Evolutionary conservation across 75 land plant genomes (phyloP), one percentile per base, ranked within the genome.

Genomic region (Selaginella tamariscina): DNA sequence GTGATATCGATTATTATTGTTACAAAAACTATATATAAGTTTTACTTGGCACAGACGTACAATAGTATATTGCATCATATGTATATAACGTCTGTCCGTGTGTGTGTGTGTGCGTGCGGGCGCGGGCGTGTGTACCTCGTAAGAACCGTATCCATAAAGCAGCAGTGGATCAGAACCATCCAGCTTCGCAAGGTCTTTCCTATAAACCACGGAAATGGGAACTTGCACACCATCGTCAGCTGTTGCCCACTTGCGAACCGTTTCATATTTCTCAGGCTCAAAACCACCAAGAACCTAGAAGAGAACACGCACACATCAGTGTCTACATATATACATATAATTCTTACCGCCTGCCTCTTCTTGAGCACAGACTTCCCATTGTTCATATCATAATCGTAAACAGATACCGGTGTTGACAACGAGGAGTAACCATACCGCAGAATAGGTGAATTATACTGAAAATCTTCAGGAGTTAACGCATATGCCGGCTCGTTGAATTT

Each of bases 81-180:
- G n/a, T n/a, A n/a, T 21, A 60, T 54, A 60, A 21, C 71, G 29
- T 65, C 5, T 69, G 29, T 20, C 21, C n/a, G 23, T 11, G 27
- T 1, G 27, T 2, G 59, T 2, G n/a, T n/a, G n/a, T n/a, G n/a
- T n/a, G n/a, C n/a, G n/a, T n/a, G n/a, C n/a, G n/a, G n/a, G n/a
- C n/a, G 27, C 23, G 59, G 1, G 59, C 59, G 9, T 2, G 27
- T 11, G 23, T 85, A 94, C 98, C 98, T 94, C 96, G 78, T 94
- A 94, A 0, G 98, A 94, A 71, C 98, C 98, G 82, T 94, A 94
- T 28, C 98, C 98, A 76, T 91, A 94, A 8, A 94, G 85, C 32
- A 94, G 75, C 56, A 89, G 44, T 24, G 98, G 98, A 75, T 89
- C 91, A 56, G 98, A 75, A 18, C 98, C 98, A 75, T 94, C 91